Evolutionary conservation across 2,329 filamentous ascomycete genomes (phyloP).

Genomic region (Exophiala xenobiotica): DNA sequence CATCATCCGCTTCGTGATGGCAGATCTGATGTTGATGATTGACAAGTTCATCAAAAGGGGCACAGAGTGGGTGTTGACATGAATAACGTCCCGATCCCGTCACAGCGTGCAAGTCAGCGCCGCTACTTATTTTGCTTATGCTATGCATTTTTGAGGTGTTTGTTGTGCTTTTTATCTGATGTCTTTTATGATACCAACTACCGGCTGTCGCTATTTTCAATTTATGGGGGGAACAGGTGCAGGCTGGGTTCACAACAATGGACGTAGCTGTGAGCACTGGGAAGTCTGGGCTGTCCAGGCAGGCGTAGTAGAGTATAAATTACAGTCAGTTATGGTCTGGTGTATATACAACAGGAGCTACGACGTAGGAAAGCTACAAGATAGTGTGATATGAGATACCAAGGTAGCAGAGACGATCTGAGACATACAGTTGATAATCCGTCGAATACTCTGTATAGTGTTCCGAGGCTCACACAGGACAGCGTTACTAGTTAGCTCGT

Average conservation of each 20-base stretch:
- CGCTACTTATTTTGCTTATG: neutral
- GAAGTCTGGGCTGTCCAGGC: neutral
- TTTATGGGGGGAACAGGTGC: neutral
- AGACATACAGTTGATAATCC: too few species aligned
- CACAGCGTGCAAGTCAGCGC: neutral
- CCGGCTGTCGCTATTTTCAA: neutral
- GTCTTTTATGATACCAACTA: constrained; percentile 5
- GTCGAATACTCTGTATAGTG: too few species aligned
- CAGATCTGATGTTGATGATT: constrained; percentile 77
- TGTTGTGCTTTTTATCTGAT: neutral
- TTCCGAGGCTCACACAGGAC: neutral
- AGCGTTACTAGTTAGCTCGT: too few species aligned
- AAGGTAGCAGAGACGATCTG: neutral
- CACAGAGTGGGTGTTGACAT: constrained; percentile 83
- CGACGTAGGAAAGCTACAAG: neutral
- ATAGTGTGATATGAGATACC: neutral
- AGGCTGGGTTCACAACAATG: too few species aligned
- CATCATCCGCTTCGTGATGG: constrained; percentile 89
- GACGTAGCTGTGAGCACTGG: too few species aligned
- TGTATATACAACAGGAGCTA: neutral
- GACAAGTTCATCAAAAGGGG: constrained; percentile 98
- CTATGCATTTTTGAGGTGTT: neutral
- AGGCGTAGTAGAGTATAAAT: neutral
- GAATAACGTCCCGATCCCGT: constrained; percentile 7
- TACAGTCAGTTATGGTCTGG: neutral